Percentiles rank a stretch among this genome's conserved stretches.
Evolutionary conservation across 2,329 filamentous ascomycete genomes (phyloP).

Genomic region (Capronia epimyces): DNA sequence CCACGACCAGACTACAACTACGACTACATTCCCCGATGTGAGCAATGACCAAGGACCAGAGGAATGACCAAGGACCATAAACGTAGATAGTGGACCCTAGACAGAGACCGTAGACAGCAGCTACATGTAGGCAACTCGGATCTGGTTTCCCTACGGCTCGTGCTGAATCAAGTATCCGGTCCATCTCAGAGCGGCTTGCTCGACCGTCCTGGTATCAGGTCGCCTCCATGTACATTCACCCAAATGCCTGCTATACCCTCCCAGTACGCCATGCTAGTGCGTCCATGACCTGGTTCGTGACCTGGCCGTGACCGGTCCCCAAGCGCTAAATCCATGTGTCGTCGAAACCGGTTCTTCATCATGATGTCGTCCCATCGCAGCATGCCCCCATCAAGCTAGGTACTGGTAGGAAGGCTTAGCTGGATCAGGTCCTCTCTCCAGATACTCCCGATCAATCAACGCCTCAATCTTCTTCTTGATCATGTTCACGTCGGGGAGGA

Average conservation of each 20-base stretch:
- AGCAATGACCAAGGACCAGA: too few species aligned
- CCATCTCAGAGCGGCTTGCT: too few species aligned
- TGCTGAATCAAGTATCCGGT: too few species aligned
- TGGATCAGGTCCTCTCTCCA: slow-evolving; percentile 38
- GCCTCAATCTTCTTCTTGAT: slow-evolving; percentile 51
- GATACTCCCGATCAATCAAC: slow-evolving; percentile 50
- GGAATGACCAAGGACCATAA: too few species aligned
- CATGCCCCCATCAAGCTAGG: slow-evolving; percentile 26
- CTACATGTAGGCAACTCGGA: too few species aligned
- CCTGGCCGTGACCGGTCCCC: not conserved
- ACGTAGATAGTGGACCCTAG: too few species aligned
- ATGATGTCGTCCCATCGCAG: not conserved
- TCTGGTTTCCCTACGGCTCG: too few species aligned
- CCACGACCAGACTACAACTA: too few species aligned
- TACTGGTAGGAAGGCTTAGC: slow-evolving; percentile 31
- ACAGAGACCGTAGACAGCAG: too few species aligned
- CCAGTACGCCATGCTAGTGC: slow-evolving; percentile 14
- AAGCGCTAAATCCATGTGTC: not conserved
- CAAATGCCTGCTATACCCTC: too few species aligned
- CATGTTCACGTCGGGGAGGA: slow-evolving; percentile 49
- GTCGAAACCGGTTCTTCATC: not conserved
- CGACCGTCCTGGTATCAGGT: not conserved
- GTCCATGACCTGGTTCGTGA: not conserved
- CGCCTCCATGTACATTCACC: not conserved
- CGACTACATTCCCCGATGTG: too few species aligned